Conservation (phyloP, 495 filamentous ascomycete species). For the Neurospora sp. region DNA sequence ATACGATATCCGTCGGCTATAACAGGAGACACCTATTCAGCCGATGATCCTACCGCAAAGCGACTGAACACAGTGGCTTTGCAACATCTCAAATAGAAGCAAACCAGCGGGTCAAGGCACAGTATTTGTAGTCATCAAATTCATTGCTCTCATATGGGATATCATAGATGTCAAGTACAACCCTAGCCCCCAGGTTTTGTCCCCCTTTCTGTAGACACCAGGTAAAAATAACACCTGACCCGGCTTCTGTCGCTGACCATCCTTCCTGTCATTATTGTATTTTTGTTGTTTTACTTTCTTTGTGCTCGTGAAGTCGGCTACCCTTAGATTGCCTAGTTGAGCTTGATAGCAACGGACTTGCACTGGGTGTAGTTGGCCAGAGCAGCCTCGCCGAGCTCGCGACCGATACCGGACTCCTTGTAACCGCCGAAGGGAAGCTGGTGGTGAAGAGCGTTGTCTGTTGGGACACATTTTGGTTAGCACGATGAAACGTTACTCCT, state of each 20-base stretch:
- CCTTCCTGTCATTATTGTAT: neutral
- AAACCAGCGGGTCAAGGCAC: neutral
- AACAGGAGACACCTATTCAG: too few species aligned
- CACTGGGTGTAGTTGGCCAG: slow-evolving; percentile 84
- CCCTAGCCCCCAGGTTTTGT: neutral
- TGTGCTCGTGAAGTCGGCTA: neutral
- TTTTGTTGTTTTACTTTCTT: neutral
- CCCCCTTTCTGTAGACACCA: neutral
- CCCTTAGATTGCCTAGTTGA: neutral
- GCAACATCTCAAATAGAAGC: neutral
- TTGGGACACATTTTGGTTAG: neutral
- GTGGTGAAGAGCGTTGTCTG: slow-evolving; percentile 69
- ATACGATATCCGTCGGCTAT: too few species aligned
- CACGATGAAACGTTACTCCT: neutral
- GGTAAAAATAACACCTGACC: neutral
- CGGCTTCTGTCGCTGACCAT: neutral
- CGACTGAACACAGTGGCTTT: too few species aligned
- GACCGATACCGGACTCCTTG: slow-evolving; percentile 89
- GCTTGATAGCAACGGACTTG: slow-evolving; percentile 46
- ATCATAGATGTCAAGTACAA: neutral
- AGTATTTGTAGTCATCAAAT: neutral
- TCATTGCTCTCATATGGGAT: neutral
- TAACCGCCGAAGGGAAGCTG: slow-evolving; percentile 77
- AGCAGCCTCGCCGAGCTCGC: slow-evolving; percentile 89
- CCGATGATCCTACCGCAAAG: too few species aligned